A percentile compares a stretch with the other conserved stretches of the same genome.
phyloP scores from a whole-genome alignment of 371 early-diverging fungal species.

The Blyttiomyces sp. region DNA sequence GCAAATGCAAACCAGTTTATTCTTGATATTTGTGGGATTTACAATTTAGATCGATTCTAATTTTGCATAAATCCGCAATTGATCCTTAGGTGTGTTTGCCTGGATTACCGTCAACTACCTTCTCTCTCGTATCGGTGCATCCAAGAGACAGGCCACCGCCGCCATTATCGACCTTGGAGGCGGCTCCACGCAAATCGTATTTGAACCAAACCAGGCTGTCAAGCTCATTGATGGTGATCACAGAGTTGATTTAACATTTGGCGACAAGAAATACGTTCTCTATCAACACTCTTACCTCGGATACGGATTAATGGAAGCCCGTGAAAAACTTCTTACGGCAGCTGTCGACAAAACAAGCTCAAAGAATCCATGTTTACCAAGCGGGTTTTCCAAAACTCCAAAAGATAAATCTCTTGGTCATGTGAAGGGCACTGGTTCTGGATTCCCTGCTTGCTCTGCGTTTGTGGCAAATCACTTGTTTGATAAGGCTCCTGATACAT shows the following conservation, averaged over 20 bases:
- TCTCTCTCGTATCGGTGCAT: conserved; percentile 38
- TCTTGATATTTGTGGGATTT: not conserved
- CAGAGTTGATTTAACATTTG: conserved; percentile 64
- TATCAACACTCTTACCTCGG: conserved; percentile 94
- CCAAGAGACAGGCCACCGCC: conserved; percentile 58
- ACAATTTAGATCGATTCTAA: not conserved
- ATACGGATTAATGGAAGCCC: conserved; percentile 85
- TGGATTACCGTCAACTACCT: conserved; percentile 97
- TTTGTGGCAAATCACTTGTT: conserved; percentile 33
- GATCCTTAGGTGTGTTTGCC: conserved; percentile 83
- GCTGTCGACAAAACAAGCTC: conserved; percentile 7
- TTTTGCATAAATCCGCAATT: no score
- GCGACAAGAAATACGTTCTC: conserved; percentile 65
- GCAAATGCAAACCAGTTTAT: not conserved
- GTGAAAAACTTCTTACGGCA: conserved; percentile 59
- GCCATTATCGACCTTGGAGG: conserved; percentile 97
- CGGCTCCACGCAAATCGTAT: conserved; percentile 93
- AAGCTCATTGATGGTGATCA: conserved; percentile 54
- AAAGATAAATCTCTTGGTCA: not conserved
- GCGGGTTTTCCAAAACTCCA: not conserved
- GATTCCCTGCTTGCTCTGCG: conserved; percentile 29
- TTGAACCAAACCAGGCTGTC: conserved; percentile 64
- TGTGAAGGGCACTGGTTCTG: conserved; percentile 23
- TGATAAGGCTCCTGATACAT: conserved; percentile 36
- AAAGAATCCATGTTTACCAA: conserved; percentile 12